Base-by-base conservation (phyloP, 345 rosid species). In the Ceriops zippeliana region DNA sequence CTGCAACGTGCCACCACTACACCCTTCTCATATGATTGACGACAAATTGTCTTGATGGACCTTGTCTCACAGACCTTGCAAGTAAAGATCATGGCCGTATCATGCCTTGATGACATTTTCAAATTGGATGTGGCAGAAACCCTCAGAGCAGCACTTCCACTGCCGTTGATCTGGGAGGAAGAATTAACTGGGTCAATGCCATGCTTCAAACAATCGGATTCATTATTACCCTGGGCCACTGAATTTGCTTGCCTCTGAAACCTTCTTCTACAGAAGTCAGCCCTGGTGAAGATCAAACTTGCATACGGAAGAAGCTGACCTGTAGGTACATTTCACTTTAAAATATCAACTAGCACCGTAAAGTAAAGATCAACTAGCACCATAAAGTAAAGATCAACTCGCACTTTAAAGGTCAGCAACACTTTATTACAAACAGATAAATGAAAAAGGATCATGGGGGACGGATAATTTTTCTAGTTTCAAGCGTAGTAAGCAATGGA, bases 31-130 rank as follows among this genome's bases (percentile, higher is more conserved):
- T 91, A 91, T 0, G 97, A 86, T 67, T 89, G 89, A 4, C 86
- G 84, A 63, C 95, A 85, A 26, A 77, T 76, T 64, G 83, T 89
- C 89, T 91, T 93, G 49, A 88, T 73, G 0, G 93, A 91, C 66
- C 98, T 87, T 5, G 97, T 93, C 66, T 91, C 95, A 7, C 98
- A 89, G 69, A 93, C 96, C 72, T 79, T 91, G 83, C 96, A 88
- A 19, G 98, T 91, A 67, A 83, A 93, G 54, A 93, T 80, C 88
- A 93, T 87, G 70, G 89, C 89, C 61, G 89, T 86, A 76, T 93
- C 93, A 70, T 93, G 97, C 86, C 97, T 83, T 1, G 87, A 65
- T 52, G 92, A 87, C 16, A 78, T 64, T 77, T 89, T 89, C 75
- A 88, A 73, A 66, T 82, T 83, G 61, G 96, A 88, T 6, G 62